Percentiles rank a stretch among this genome's conserved stretches.
Evolutionary conservation across 192 early-diverging fungal genomes (phyloP).

Genomic region (Ambispora gerdemannii): DNA sequence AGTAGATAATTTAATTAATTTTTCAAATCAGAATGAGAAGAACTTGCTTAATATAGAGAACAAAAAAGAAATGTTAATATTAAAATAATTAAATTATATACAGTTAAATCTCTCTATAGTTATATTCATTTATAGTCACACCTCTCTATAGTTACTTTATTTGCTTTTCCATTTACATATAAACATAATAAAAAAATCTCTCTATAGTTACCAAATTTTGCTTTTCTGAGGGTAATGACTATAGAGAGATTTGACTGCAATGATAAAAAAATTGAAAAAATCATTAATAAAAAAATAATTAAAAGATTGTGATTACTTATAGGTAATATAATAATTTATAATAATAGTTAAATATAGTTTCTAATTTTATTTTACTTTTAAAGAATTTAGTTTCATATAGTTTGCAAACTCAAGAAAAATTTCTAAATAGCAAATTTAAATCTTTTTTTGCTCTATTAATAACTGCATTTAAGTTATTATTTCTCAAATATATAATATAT

Average conservation of each 20-base stretch:
- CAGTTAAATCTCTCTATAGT: no score
- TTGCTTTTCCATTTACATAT: no score
- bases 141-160: no score
- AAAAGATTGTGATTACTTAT: constrained; percentile 1
- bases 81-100: not conserved
- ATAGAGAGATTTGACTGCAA: no score
- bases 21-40: not conserved
- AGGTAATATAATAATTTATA: not conserved
- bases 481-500: constrained; percentile 2
- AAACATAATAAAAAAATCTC: no score
- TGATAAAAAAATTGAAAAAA: not conserved
- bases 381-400: constrained; percentile 6
- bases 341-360: not conserved
- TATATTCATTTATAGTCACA: no score
- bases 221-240: no score
- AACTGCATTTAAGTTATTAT: constrained; percentile 6
- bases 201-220: no score
- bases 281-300: not conserved
- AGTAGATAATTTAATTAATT: not conserved
- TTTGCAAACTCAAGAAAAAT: not conserved
- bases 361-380: constrained; percentile 1
- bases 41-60: not conserved
- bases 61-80: not conserved
- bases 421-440: constrained; percentile 6
- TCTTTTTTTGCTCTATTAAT: not conserved